Evolutionary conservation across 2,329 filamentous ascomycete genomes (phyloP), one percentile per base, ranked within the genome.

Genomic region (Anisogramma anomala): DNA sequence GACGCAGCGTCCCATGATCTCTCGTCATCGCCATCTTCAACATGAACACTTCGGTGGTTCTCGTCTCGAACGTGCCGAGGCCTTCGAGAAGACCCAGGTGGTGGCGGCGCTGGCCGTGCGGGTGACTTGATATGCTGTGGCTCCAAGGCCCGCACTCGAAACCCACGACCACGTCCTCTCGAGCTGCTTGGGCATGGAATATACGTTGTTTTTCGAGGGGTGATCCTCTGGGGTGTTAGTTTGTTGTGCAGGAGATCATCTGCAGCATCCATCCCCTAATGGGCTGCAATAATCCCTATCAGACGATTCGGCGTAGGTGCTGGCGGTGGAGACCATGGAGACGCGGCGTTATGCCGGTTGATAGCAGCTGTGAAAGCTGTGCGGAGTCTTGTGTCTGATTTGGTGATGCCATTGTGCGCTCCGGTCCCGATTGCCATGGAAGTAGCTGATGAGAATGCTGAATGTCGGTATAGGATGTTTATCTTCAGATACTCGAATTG

Each of bases 391-490:
- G 72, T 79, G 20, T 63, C 59, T 17, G 67, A 53, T 9, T 55
- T 55, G 13, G 58, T 58, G 17, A 67, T 54, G 1, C 64, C 65
- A 15, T n/a, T 34, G 10, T n/a, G 20, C 13, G 23, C 14, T 4
- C 7, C 26, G 15, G 20, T 17, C 5, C 10, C n/a, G 15, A 8
- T 3, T 9, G 3, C 13, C 18, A 26, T 6, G 17, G 33, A n/a
- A 14, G 33, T 18, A 6, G 23, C 13, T 10, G 37, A 36, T 10
- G 67, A 64, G 51, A 79, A 77, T 0, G 65, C 69, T 0, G 75
- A 73, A 50, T 79, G 73, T 2, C 62, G 61, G 50, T 79, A 80
- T 6, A 59, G 67, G 6, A 79, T 49, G 15, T 61, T 60, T 13
- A 79, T 60, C 3, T 64, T 64, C 36, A 79, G 56, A 48, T 74